A percentile compares a stretch with the other conserved stretches of the same genome.
Conservation (phyloP, 306 rosid species). For the Quercus variabilis region DNA sequence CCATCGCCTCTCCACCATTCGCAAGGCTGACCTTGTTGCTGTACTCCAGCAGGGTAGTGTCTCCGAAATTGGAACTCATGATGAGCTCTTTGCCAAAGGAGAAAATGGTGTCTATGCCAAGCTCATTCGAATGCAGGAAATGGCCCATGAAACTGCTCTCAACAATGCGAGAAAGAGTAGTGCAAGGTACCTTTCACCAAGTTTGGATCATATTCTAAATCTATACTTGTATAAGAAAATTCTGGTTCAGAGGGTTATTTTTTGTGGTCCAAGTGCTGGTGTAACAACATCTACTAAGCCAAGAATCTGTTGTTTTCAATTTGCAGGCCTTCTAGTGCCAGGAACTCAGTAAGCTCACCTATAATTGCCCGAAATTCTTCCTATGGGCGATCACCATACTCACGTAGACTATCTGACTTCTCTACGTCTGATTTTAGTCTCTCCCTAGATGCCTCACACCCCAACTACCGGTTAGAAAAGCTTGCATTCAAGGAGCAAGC, state of each 20-base stretch:
- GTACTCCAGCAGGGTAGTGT: slow-evolving; percentile 84
- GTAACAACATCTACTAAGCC: not conserved
- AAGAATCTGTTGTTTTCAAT: slow-evolving; percentile 13
- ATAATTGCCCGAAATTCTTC: slow-evolving; percentile 95
- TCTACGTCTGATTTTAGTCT: slow-evolving; percentile 92
- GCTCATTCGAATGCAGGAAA: slow-evolving; percentile 90
- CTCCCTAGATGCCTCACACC: slow-evolving; percentile 73
- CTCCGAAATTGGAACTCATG: slow-evolving; percentile 92
- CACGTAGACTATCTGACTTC: slow-evolving; percentile 95
- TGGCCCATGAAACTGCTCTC: slow-evolving; percentile 87
- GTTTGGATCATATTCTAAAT: slow-evolving; percentile 7
- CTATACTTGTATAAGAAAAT: not conserved
- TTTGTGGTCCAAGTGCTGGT: not conserved
- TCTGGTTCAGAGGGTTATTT: not conserved
- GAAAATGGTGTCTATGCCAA: slow-evolving; percentile 93
- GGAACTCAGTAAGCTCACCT: slow-evolving; percentile 98
- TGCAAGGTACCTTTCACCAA: slow-evolving; percentile 63
- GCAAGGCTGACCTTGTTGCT: slow-evolving; percentile 90
- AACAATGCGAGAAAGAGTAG: slow-evolving; percentile 95
- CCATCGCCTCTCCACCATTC: slow-evolving; percentile 90
- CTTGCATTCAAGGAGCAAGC: slow-evolving; percentile 95
- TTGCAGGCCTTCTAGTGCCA: slow-evolving; percentile 96
- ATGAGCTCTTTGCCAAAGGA: slow-evolving; percentile 81
- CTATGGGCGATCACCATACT: slow-evolving; percentile 95
- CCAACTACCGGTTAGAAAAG: slow-evolving; percentile 82